Evolutionary conservation across 371 early-diverging fungal species (phyloP), one percentile per base, ranked within the genome.

Genomic region (Catenaria anguillulae): DNA sequence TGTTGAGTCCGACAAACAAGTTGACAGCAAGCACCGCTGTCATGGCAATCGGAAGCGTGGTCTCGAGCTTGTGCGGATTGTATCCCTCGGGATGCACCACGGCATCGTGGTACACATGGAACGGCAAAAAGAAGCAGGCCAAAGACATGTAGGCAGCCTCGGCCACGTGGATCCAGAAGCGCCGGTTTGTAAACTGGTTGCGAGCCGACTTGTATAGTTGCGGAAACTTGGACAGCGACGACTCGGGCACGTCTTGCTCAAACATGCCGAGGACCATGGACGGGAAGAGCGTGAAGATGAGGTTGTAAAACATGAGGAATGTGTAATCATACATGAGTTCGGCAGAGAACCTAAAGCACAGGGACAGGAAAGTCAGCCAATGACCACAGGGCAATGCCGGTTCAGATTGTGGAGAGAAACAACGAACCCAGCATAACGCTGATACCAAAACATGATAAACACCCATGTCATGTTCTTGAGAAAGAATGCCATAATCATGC

Each of bases 91-190:
- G 67, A 35, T 84, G 65, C 65, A 54, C 68, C 59, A 63, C 82
- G 68, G 64, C 80, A 71, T 59, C 73, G 60, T 61, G 76, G 59
- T 56, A 80, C 63, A 67, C 69, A 46, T 64, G 71, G 54, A 75
- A 74, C 4, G 85, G 83, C 40, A 88, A 75, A 61, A 83, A 90
- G 74, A 87, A 90, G 55, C 84, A 82, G 17, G 92, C 81, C 2
- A 84, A 62, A 2, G 93, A 91, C 73, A 95, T 94, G 71, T 84
- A 95, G 36, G 92, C 70, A 0, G 85, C 88, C 66, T 94, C 92
- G 33, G 85, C 55, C 10, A 90, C 76, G 55, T 85, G 88, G 42
- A 87, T 63, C 81, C 84, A 89, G 69, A 92, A 93, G 60, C 86
- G 83, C 75, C 81, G 78, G 37, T 78, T 72, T 43, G 82, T 89